A percentile compares a stretch with the other conserved stretches of the same genome.
Evolutionary conservation across 768 basidiomycete species (phyloP).

Genomic region (Amanita molliuscula): DNA sequence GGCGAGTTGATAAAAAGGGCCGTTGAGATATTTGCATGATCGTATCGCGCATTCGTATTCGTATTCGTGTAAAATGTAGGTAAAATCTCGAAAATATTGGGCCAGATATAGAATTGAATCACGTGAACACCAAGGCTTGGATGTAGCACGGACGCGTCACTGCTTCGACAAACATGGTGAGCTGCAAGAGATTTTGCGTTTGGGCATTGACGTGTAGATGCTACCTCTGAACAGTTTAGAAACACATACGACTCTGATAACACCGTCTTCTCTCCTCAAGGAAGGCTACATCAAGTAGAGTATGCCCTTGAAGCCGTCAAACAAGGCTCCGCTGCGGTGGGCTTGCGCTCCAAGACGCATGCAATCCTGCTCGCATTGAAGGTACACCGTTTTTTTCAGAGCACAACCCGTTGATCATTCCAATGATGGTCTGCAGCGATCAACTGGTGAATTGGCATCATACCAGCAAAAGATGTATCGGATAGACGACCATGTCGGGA

Average conservation of each 20-base stretch:
- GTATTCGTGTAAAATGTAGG: background rate
- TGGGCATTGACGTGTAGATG: constrained; percentile 15
- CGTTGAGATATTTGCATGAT: constrained; percentile 22
- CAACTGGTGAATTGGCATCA: constrained; percentile 95
- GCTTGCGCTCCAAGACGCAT: constrained; percentile 91
- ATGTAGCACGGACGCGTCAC: constrained; percentile 18
- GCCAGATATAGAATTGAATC: background rate
- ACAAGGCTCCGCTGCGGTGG: constrained; percentile 98
- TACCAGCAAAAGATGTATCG: constrained; percentile 99
- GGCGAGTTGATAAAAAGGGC: constrained; percentile 77
- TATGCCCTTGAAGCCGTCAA: constrained; percentile 99
- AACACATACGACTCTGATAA: constrained; percentile 99
- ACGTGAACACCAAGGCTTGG: background rate
- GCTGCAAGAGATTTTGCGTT: constrained; percentile 1
- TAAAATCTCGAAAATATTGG: background rate
- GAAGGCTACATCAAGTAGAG: constrained; percentile 93
- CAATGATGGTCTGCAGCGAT: constrained; percentile 49
- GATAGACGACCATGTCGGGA: constrained; percentile 99
- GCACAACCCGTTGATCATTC: background rate
- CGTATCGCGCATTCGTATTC: constrained; percentile 1
- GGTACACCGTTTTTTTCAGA: constrained; percentile 28
- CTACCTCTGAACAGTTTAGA: constrained; percentile 50
- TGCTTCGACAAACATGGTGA: constrained; percentile 26
- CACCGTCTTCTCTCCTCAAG: constrained; percentile 94
- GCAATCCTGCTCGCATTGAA: constrained; percentile 88